These are phyloP conservation scores for Trichosporon sp. DNA, from an alignment of 1,284 basidiomycete genomes.

Conservation along the genomic window DNA sequence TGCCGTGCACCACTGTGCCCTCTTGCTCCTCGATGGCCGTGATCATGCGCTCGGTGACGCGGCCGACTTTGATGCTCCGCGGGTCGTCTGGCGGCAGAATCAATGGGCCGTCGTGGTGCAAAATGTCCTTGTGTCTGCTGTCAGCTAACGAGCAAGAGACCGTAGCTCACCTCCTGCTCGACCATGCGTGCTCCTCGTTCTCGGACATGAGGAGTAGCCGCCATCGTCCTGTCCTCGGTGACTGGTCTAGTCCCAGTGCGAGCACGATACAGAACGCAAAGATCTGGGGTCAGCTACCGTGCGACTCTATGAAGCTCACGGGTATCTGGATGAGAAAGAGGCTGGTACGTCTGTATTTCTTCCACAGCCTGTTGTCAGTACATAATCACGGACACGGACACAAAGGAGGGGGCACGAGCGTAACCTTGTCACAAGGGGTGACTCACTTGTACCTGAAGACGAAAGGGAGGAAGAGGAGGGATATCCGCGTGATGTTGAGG, in stretches of 20 bases:
- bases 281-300: slow-evolving; percentile 33
- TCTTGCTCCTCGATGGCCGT: slow-evolving; percentile 48
- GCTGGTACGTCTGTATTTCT: slow-evolving; percentile 45
- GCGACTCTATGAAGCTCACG: slow-evolving; percentile 28
- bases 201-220: slow-evolving; percentile 53
- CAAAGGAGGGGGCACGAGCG: not conserved
- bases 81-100: slow-evolving; percentile 47
- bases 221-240: slow-evolving; percentile 51
- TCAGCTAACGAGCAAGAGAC: not conserved
- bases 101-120: slow-evolving; percentile 47
- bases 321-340: slow-evolving; percentile 49
- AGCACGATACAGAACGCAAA: slow-evolving; percentile 52
- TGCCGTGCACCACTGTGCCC: slow-evolving; percentile 44
- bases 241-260: slow-evolving; percentile 52
- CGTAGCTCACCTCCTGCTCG: slow-evolving; percentile 45
- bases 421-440: not conserved
- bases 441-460: slow-evolving; percentile 49
- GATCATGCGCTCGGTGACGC: slow-evolving; percentile 42
- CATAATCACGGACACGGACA: too few species aligned
- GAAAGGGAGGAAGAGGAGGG: slow-evolving; percentile 51
- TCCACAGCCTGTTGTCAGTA: slow-evolving; percentile 42
- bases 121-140: slow-evolving; percentile 47
- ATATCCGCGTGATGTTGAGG: slow-evolving; percentile 47
- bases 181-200: slow-evolving; percentile 52
- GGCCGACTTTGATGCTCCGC: slow-evolving; percentile 42